Evolutionary conservation across 2,329 filamentous ascomycete species (phyloP), one percentile per base, ranked within the genome.

Genomic region (Cucurbitaria berberidis): DNA sequence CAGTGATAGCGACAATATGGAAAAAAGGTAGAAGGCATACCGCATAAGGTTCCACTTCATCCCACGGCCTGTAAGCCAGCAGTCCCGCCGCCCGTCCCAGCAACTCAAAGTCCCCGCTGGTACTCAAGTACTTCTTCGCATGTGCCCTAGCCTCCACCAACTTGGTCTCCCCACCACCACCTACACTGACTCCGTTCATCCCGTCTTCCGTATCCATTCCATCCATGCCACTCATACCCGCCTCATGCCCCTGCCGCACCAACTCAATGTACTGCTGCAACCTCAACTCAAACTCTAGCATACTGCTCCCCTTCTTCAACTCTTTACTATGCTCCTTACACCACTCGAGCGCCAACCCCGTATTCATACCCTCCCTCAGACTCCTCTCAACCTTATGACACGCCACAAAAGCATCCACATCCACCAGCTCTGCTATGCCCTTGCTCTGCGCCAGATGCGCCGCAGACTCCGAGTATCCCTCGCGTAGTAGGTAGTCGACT

Each of bases 211-310:
- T 63, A 35, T 64, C 62, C 35, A 61, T 36, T 5, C 59, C 60
- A 30, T 70, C 63, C 57, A 64, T 61, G 5, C 64, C 65, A 7
- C 58, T 55, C 42, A 64, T 38, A 4, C 67, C 68, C 22, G 59
- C 66, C 52, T 68, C 68, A 47, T 74, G 70, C 8, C 74, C 84
- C 34, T 82, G 85, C 54, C 93, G 83, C 53, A 96, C 86, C 55
- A 98, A 82, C 76, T 98, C 95, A 65, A 98, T 93, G 73, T 93
- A 98, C 73, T 98, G 93, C 74, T 99, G 95, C 66, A 96, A 83
- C 11, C 95, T 88, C 38, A 99, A 84, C 81, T 96, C 91, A 69
- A 96, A 96, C 75, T 99, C 95, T 15, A 99, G 83, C 62, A 89
- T 90, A 68, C 88, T 91, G 82, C 90, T 88, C 76, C 90, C 89